Conservation (phyloP, 164 flowering plant genomes). For the Malania oleifera region DNA sequence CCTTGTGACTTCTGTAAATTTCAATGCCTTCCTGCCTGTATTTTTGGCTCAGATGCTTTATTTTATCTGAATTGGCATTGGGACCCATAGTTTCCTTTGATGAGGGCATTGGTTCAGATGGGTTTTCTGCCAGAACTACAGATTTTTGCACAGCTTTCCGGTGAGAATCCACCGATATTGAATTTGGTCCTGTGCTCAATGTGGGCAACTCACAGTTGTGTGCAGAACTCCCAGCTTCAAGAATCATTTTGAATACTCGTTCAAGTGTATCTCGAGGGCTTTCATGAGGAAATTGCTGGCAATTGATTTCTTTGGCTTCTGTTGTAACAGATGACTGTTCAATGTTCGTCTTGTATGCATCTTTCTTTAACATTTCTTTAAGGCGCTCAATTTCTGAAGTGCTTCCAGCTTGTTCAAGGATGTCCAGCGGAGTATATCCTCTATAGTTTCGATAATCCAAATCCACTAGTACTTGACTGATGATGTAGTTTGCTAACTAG, state of each 20-base stretch:
- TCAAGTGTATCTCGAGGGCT: too few relatives aligned
- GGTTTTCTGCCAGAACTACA: not conserved
- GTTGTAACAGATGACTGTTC: not conserved
- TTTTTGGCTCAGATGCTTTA: not conserved
- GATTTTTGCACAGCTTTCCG: not conserved
- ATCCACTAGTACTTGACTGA: constrained; percentile 7
- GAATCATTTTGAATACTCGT: too few relatives aligned
- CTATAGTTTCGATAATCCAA: constrained; percentile 7
- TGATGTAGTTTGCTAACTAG: constrained; percentile 13
- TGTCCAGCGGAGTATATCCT: constrained; percentile 20
- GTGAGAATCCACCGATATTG: too few relatives aligned
- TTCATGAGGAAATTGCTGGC: not conserved
- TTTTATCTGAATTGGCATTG: not conserved
- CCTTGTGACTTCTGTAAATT: not conserved
- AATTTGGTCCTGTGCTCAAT: not conserved
- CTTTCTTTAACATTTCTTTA: not conserved
- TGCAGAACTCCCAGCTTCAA: too few relatives aligned
- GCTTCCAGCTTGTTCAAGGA: constrained; percentile 4
- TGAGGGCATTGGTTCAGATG: not conserved
- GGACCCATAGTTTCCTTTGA: not conserved
- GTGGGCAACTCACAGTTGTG: too few relatives aligned
- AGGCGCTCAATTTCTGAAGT: not conserved
- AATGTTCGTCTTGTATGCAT: not conserved
- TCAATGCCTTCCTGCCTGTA: constrained; percentile 8
- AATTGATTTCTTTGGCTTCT: not conserved